Evolutionary conservation across 2,329 filamentous ascomycete species (phyloP).

Genomic region (Diaporthe vexans): DNA sequence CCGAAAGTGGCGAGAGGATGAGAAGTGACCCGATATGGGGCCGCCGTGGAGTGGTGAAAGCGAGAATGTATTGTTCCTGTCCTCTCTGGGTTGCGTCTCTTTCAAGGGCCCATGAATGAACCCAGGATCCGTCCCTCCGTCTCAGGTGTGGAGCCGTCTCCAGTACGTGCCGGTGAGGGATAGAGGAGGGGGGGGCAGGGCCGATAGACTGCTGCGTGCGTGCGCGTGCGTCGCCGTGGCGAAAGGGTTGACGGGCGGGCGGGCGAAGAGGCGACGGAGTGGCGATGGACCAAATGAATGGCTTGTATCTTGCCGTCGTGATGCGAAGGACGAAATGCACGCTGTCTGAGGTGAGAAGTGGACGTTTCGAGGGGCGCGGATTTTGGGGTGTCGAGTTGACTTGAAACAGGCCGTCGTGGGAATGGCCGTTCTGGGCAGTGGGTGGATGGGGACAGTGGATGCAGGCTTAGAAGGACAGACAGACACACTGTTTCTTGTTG

Average conservation of each 20-base stretch:
- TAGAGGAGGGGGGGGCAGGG: not conserved
- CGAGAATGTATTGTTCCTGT: slow-evolving; percentile 31
- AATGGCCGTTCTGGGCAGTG: slow-evolving; percentile 34
- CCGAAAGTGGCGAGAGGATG: slow-evolving; percentile 31
- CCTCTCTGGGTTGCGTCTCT: slow-evolving; percentile 34
- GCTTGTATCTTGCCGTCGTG: slow-evolving; percentile 17
- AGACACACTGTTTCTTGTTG: not conserved
- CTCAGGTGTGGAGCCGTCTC: slow-evolving; percentile 38
- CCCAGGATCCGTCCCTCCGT: slow-evolving; percentile 37
- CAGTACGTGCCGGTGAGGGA: slow-evolving; percentile 28
- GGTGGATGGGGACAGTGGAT: not conserved
- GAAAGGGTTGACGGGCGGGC: not conserved
- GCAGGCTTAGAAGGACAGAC: not conserved
- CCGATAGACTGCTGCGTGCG: not conserved
- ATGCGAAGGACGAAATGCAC: slow-evolving; percentile 1
- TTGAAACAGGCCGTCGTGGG: slow-evolving; percentile 41
- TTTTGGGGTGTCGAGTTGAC: slow-evolving; percentile 37
- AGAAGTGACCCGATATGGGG: slow-evolving; percentile 32
- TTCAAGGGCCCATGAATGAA: slow-evolving; percentile 37
- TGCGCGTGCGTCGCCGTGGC: not conserved
- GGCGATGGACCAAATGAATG: slow-evolving; percentile 32
- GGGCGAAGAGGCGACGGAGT: not conserved
- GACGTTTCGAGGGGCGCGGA: slow-evolving; percentile 36
- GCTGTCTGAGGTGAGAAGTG: slow-evolving; percentile 36
- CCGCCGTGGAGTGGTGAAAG: slow-evolving; percentile 32